Evolutionary conservation across 352 stramenopile species (phyloP).

Genomic region (Pythium volutum): DNA sequence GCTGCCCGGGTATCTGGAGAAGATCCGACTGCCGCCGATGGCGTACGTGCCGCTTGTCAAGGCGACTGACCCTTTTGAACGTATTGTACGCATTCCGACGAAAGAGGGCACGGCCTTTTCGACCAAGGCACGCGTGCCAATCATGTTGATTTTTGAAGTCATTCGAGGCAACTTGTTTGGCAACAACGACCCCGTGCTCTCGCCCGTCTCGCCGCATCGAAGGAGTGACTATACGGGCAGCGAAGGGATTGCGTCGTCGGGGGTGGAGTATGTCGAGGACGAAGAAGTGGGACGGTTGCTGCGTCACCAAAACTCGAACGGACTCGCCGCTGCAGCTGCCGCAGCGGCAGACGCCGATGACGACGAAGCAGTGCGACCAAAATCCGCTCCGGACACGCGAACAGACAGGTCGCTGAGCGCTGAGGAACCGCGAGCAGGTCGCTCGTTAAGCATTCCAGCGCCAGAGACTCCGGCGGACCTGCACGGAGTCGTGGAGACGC

Average conservation of each 20-base stretch:
- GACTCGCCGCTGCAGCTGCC: conserved; percentile 25
- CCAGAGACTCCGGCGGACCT: conserved; percentile 74
- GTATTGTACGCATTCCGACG: conserved; percentile 78
- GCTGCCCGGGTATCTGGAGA: conserved; percentile 76
- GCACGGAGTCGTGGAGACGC: conserved; percentile 49
- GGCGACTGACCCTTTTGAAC: conserved; percentile 85
- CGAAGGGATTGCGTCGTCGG: conserved; percentile 35
- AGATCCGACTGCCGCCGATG: conserved; percentile 81
- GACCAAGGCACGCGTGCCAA: conserved; percentile 82
- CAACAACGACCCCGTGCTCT: conserved; percentile 44
- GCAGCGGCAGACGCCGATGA: conserved; percentile 31
- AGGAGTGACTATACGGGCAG: conserved; percentile 34
- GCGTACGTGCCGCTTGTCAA: conserved; percentile 87
- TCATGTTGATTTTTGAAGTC: conserved; percentile 88
- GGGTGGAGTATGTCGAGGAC: conserved; percentile 73
- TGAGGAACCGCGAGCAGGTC: not conserved
- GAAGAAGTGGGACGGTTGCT: conserved; percentile 77
- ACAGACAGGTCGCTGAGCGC: not conserved
- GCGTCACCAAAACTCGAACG: conserved; percentile 61
- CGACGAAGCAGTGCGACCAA: conserved; percentile 17
- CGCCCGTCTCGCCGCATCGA: conserved; percentile 52
- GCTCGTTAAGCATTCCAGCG: conserved; percentile 23
- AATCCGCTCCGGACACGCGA: not conserved
- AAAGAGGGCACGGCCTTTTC: conserved; percentile 88
- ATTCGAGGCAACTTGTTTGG: conserved; percentile 70